These are phyloP conservation scores for Wakefieldia striispora DNA, from an alignment of 768 basidiomycete species.

Conservation along the genomic window DNA sequence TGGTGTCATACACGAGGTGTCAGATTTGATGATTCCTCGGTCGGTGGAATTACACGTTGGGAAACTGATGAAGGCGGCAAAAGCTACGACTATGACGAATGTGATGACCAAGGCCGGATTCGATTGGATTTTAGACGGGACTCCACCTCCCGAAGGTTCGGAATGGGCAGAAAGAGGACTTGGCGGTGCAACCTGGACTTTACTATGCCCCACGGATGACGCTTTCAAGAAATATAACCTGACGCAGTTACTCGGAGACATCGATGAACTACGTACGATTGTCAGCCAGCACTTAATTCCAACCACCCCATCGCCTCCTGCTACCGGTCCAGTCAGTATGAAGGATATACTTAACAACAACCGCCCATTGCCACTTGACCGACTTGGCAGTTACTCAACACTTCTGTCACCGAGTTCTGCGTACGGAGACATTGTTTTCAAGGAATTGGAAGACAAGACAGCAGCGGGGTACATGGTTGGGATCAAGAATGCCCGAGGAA, in stretches of 20 bases:
- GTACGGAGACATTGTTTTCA: slow-evolving; percentile 86
- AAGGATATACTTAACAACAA: slow-evolving; percentile 56
- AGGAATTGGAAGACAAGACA: slow-evolving; percentile 43
- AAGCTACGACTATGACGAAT: slow-evolving; percentile 84
- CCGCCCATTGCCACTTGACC: slow-evolving; percentile 67
- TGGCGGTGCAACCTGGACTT: slow-evolving; percentile 69
- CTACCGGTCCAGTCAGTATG: slow-evolving; percentile 23
- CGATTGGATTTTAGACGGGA: slow-evolving; percentile 89
- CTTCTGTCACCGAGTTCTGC: slow-evolving; percentile 62
- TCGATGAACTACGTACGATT: slow-evolving; percentile 50
- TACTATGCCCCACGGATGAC: slow-evolving; percentile 88
- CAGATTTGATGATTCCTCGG: slow-evolving; percentile 82
- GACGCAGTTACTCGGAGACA: slow-evolving; percentile 63
- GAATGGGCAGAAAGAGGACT: slow-evolving; percentile 55
- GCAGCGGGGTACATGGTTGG: slow-evolving; percentile 55
- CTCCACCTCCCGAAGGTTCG: slow-evolving; percentile 68
- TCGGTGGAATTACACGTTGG: slow-evolving; percentile 81
- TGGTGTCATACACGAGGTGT: slow-evolving; percentile 88
- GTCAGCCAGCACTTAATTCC: slow-evolving; percentile 79
- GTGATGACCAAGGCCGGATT: slow-evolving; percentile 82
- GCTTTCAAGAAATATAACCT: slow-evolving; percentile 89
- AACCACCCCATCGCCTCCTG: slow-evolving; percentile 28
- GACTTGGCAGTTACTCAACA: slow-evolving; percentile 73
- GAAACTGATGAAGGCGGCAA: slow-evolving; percentile 89
- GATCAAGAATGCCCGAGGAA: slow-evolving; percentile 71